These are phyloP conservation scores for Paraconiothyrium brasiliense DNA, from an alignment of 2,329 filamentous ascomycete genomes.

Conservation along the genomic window DNA sequence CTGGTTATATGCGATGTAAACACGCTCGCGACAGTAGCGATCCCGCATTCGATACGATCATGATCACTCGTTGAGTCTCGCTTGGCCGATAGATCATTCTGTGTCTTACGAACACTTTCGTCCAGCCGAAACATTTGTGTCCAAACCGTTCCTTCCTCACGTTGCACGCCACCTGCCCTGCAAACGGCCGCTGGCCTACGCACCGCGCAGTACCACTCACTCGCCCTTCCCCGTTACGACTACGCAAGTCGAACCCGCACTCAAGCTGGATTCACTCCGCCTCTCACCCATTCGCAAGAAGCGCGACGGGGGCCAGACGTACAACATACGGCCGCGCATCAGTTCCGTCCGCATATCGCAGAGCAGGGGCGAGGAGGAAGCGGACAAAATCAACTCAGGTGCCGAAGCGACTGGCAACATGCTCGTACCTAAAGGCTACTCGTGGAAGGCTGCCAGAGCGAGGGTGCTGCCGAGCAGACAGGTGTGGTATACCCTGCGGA, in stretches of 20 bases:
- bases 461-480: conserved; percentile 80
- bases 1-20: conserved; percentile 3
- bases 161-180: neutral
- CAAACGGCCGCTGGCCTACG: conserved; percentile 1
- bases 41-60: neutral
- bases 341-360: conserved; percentile 45
- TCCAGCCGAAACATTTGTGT: neutral
- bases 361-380: conserved; percentile 35
- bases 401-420: conserved; percentile 59
- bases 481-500: conserved; percentile 69
- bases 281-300: conserved; percentile 40
- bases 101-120: neutral
- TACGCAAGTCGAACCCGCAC: conserved; percentile 8
- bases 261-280: conserved; percentile 42
- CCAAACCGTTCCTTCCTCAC: neutral
- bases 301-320: conserved; percentile 38
- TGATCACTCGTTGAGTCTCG: neutral
- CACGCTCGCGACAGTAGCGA: neutral
- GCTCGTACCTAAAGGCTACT: conserved; percentile 89
- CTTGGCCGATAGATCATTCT: neutral
- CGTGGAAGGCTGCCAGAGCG: conserved; percentile 89
- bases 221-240: neutral
- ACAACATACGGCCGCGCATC: conserved; percentile 40
- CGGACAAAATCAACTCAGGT: conserved; percentile 31
- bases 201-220: neutral